Conservation (phyloP, 352 stramenopile genomes). For the Pythium folliculosum region DNA sequence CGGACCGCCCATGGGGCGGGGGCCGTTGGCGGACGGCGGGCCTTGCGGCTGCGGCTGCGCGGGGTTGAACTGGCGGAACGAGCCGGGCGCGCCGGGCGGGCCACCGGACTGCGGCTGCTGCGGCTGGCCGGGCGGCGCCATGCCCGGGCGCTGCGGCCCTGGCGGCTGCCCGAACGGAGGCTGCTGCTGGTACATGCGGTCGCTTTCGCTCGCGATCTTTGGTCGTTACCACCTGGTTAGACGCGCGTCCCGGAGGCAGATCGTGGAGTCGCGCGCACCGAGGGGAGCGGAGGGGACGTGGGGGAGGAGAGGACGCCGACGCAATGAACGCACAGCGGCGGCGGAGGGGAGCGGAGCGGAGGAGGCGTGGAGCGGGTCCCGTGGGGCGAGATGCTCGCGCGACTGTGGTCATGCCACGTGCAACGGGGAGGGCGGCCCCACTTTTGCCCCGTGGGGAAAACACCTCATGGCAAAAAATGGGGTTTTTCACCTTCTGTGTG, state of each 20-base stretch:
- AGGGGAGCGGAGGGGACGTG: neutral
- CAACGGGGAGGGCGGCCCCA: constrained; percentile 5
- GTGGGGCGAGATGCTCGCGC: neutral
- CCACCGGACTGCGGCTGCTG: constrained; percentile 27
- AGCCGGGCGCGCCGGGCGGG: constrained; percentile 24
- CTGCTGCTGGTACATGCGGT: constrained; percentile 27
- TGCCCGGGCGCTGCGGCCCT: constrained; percentile 22
- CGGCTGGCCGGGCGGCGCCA: constrained; percentile 8
- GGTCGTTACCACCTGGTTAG: too few species aligned
- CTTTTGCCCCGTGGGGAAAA: constrained; percentile 4
- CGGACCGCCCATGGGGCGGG: constrained; percentile 15
- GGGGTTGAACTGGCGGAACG: constrained; percentile 74
- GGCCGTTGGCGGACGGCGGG: constrained; percentile 20
- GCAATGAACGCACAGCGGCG: too few species aligned
- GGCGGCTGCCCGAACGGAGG: constrained; percentile 27
- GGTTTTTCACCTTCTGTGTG: constrained; percentile 6
- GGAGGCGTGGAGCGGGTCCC: neutral
- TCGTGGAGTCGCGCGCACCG: too few species aligned
- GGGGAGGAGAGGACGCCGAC: too few species aligned
- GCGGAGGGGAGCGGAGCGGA: neutral
- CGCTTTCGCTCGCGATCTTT: neutral
- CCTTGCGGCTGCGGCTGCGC: constrained; percentile 34
- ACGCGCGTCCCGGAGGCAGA: too few species aligned
- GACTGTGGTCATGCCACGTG: constrained; percentile 26
- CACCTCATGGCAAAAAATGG: constrained; percentile 11